Evolutionary conservation across 371 early-diverging fungal genomes (phyloP), one percentile per base, ranked within the genome.

Genomic region (Haplosporangium sp.): DNA sequence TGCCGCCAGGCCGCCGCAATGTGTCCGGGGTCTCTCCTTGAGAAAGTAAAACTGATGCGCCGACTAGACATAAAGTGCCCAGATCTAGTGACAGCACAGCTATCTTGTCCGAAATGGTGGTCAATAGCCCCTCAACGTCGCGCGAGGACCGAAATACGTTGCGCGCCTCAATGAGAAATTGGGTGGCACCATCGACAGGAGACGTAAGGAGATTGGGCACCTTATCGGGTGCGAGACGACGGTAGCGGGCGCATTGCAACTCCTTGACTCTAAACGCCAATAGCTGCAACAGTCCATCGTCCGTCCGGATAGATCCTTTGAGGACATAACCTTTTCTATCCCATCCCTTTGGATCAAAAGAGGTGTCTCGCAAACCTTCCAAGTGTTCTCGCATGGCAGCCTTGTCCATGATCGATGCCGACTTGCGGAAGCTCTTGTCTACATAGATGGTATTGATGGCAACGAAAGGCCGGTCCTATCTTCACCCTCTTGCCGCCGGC

Each of bases 271-370:
- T 65, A 18, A 65, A 57, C 1, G 43, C 54, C 10, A 65, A 43
- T 4, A 65, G n/a, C 23, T 42, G 58, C 0, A 65, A 10, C 29
- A 38, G 58, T 7, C 2, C 23, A 12, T 58, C 58, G 13, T 65
- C n/a, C 9, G 65, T 65, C 41, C 55, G 38, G 51, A 65, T 50
- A n/a, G 65, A 57, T 6, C 65, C 58, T n/a, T 11, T 38, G 20
- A 42, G 50, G 9, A 58, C 16, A 37, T 64, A 56, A n/a, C 56
- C 64, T 41, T 48, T 64, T 0, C 20, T 13, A 16, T 11, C 1
- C 56, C 46, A 45, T 20, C 41, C 47, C 41, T 20, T 52, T n/a
- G 50, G 52, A 16, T 51, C 52, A 41, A 61, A 61, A 7, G 42
- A 12, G 20, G 48, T 42, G 41, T 50, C 42, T 14, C 42, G 41